These are phyloP conservation scores for Clarireedia homoeocarpa DNA, from an alignment of 2,329 filamentous ascomycete genomes.

Conservation along the genomic window DNA sequence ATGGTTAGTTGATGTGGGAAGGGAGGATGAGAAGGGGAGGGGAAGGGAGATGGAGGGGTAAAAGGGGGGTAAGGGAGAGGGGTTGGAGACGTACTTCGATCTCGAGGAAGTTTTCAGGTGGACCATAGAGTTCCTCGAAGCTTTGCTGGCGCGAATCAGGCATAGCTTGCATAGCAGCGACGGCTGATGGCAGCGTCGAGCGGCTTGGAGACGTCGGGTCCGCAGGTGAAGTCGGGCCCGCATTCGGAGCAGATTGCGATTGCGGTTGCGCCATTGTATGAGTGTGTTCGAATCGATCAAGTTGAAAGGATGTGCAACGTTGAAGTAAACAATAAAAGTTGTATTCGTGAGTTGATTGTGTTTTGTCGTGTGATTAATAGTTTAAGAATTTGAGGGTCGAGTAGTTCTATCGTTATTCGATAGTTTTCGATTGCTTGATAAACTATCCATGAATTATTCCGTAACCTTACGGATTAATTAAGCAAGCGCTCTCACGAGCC, in stretches of 20 bases:
- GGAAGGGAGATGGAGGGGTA: conserved; percentile 7
- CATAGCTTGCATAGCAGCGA: conserved; percentile 49
- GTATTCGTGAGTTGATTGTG: too few species aligned
- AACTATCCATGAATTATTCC: too few species aligned
- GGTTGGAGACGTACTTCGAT: conserved; percentile 63
- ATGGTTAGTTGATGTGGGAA: conserved; percentile 9
- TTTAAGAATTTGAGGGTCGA: too few species aligned
- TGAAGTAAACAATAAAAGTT: not conserved
- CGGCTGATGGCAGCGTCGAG: conserved; percentile 6
- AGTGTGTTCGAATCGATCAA: not conserved
- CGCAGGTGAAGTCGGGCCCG: conserved; percentile 1
- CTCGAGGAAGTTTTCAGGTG: conserved; percentile 97
- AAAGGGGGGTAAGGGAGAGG: not conserved
- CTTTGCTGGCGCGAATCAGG: conserved; percentile 78
- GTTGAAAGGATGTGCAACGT: not conserved
- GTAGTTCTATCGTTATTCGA: too few species aligned
- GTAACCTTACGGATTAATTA: too few species aligned
- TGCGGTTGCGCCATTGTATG: conserved; percentile 3
- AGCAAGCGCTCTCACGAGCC: too few species aligned
- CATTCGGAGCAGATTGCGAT: not conserved
- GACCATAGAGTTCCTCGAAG: conserved; percentile 98
- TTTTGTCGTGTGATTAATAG: too few species aligned
- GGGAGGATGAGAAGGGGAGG: not conserved
- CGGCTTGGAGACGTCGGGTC: conserved; percentile 4
- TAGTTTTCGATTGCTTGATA: too few species aligned